These are phyloP conservation scores for Leishmania tropica DNA, from an alignment of 208 protist genomes.

Conservation along the genomic window DNA sequence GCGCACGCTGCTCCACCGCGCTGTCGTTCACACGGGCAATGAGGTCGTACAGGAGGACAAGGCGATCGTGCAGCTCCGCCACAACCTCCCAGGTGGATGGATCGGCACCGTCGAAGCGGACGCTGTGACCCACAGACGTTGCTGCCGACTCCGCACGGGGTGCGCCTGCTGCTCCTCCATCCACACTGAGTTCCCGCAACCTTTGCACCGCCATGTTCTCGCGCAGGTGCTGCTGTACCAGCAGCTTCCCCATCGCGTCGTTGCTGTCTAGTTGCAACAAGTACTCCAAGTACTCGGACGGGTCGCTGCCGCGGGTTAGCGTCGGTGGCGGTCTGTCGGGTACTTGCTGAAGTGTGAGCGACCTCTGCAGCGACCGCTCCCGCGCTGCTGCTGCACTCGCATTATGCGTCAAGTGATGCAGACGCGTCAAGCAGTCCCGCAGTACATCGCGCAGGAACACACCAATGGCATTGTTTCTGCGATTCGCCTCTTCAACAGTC, in stretches of 20 bases:
- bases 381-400: neutral
- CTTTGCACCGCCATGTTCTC: conserved; percentile 19
- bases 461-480: conserved; percentile 30
- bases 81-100: conserved; percentile 57
- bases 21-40: conserved; percentile 17
- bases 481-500: conserved; percentile 16
- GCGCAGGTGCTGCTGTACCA: conserved; percentile 48
- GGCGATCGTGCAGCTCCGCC: conserved; percentile 42
- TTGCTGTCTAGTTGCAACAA: conserved; percentile 36
- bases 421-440: conserved; percentile 35
- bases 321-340: conserved; percentile 20
- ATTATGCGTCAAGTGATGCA: conserved; percentile 26
- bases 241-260: conserved; percentile 27
- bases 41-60: conserved; percentile 30
- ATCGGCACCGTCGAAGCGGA: neutral
- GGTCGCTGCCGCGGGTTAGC: conserved; percentile 35
- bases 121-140: neutral
- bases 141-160: neutral
- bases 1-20: conserved; percentile 14
- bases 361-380: conserved; percentile 11
- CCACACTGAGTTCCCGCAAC: neutral
- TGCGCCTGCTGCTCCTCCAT: neutral
- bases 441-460: conserved; percentile 50
- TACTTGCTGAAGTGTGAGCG: conserved; percentile 23
- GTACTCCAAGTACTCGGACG: conserved; percentile 50